Percentiles rank a stretch among this genome's conserved stretches.
phyloP scores from a whole-genome alignment of 2,329 filamentous ascomycete species.

The Zymoseptoria crescenta region DNA sequence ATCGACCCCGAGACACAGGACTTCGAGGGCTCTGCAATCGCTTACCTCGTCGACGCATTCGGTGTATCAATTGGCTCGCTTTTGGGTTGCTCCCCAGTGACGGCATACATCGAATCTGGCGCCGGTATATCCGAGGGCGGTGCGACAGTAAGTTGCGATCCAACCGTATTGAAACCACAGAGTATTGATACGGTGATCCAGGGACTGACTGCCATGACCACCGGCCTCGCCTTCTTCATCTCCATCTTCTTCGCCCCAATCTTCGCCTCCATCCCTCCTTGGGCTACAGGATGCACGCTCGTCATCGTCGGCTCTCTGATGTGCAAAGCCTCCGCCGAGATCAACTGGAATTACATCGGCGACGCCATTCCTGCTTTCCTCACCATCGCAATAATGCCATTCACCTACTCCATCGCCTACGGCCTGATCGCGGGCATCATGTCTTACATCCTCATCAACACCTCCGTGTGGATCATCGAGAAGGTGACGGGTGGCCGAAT shows the following conservation, averaged over 20 bases:
- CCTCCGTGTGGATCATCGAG: conserved; percentile 60
- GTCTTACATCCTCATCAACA: conserved; percentile 70
- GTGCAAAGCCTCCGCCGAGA: conserved; percentile 67
- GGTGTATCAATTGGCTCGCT: conserved; percentile 74
- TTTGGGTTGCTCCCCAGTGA: conserved; percentile 71
- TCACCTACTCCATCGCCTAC: conserved; percentile 82
- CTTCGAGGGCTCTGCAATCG: conserved; percentile 76
- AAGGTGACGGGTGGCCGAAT: conserved; percentile 60
- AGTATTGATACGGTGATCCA: too few relatives aligned
- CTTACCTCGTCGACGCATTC: conserved; percentile 76
- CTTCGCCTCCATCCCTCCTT: conserved; percentile 80
- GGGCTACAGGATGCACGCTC: conserved; percentile 83
- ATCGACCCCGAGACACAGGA: conserved; percentile 78
- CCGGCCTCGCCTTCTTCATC: conserved; percentile 78
- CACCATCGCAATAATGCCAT: conserved; percentile 78
- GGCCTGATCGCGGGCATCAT: conserved; percentile 75
- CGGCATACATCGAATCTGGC: conserved; percentile 81
- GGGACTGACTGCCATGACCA: conserved; percentile 71
- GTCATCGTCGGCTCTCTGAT: conserved; percentile 85
- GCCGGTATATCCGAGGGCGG: conserved; percentile 85
- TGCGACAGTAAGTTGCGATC: conserved; percentile 37
- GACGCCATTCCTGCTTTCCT: conserved; percentile 80
- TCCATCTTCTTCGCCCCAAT: conserved; percentile 85
- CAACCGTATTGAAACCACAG: too few relatives aligned
- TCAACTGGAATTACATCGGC: conserved; percentile 83